Base-by-base conservation (phyloP, 2,329 filamentous ascomycete genomes). In the Blumeria graminis region DNA sequence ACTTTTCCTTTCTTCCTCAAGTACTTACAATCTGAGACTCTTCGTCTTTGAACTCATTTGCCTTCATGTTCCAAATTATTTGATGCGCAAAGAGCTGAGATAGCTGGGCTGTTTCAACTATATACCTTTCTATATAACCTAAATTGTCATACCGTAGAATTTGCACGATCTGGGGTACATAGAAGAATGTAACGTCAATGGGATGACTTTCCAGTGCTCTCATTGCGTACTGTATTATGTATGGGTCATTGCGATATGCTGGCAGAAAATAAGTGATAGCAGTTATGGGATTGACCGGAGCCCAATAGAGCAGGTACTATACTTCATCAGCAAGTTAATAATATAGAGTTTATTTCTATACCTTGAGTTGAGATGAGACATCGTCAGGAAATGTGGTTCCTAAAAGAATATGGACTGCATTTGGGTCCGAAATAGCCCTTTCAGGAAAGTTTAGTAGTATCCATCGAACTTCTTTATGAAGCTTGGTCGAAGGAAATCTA, bases 61-160 rank as follows among this genome's bases (percentile, higher is more conserved):
- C 92, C 68, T 96, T 98, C 84, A 99, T 98, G 68, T 98, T 99
- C 92, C 93, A 99, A 66, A 99, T 98, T 62, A 98, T 96, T 65
- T 99, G 92, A 68, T 99, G 93, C 1, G 93, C 90, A 69, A 98
- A 98, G 8, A 96, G 72, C 68, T 96, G 92, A n/a, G 92, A 96
- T 65, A 94, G 89, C 63, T 93, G 90, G 1, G 89, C 92, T 0
- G 93, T 95, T 70, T 99, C 92, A 14, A 96, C 75, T 56, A 98
- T 96, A 66, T 95, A 98, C 48, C 90, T 79, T 69, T 95, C 88
- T 1, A 95, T 89, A 65, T 98, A 98, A 57, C 92, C 92, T 28
- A 98, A 74, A 11, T 77, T 78, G 72, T 99, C 92, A 64, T 96
- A 95, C 56, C 92, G 83, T 46, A 99, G 76, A 46, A 86, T 84